A percentile compares a stretch with the other conserved stretches of the same genome.
phyloP scores from a whole-genome alignment of 768 basidiomycete species.

The Xerocomellus chrysenteron region DNA sequence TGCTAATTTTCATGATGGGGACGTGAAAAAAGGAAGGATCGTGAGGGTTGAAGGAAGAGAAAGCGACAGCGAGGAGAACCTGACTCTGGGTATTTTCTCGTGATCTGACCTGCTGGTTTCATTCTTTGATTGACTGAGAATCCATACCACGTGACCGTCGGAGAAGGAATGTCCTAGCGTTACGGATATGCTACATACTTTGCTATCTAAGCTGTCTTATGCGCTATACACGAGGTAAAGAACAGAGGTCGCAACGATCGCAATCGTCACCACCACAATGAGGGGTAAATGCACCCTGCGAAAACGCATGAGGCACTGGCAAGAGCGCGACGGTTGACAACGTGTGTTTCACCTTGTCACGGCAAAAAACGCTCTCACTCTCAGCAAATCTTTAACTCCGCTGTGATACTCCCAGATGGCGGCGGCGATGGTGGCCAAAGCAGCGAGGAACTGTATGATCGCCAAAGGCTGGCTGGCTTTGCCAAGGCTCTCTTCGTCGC shows the following conservation, averaged over 20 bases:
- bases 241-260: constrained; percentile 53
- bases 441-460: constrained; percentile 50
- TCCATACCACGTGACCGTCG: constrained; percentile 21
- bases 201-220: constrained; percentile 1
- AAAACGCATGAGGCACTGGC: constrained; percentile 3
- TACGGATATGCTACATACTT: background rate
- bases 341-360: constrained; percentile 48
- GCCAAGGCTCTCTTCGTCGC: constrained; percentile 24
- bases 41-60: constrained; percentile 13
- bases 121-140: background rate
- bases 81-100: constrained; percentile 27
- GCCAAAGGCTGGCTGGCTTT: constrained; percentile 47
- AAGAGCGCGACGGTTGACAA: constrained; percentile 4
- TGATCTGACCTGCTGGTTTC: constrained; percentile 6
- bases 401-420: constrained; percentile 68
- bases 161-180: background rate
- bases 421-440: constrained; percentile 52
- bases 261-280: constrained; percentile 46
- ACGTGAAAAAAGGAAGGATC: constrained; percentile 22
- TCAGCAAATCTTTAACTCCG: constrained; percentile 54
- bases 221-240: constrained; percentile 41
- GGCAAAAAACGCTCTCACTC: constrained; percentile 58
- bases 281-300: constrained; percentile 51
- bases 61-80: background rate
- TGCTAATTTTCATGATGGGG: constrained; percentile 82